Percentiles rank a stretch among this genome's conserved stretches.
These are phyloP conservation scores for Ophiostoma ulmi DNA, from an alignment of 2,329 filamentous ascomycete species.

Conservation along the genomic window DNA sequence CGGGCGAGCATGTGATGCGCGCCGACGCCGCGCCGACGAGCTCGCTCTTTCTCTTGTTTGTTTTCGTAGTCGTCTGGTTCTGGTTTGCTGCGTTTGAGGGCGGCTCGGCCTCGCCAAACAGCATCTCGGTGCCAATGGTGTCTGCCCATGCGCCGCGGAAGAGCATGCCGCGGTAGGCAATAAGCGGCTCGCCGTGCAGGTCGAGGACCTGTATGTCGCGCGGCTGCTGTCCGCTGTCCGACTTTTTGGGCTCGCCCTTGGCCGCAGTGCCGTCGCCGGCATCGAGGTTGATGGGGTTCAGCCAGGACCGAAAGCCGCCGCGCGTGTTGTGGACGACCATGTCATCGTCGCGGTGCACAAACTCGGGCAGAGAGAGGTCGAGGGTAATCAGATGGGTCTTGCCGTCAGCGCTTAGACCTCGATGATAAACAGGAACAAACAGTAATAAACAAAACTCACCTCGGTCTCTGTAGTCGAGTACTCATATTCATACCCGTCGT, in stretches of 20 bases:
- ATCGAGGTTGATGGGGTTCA: constrained; percentile 32
- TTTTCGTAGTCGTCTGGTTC: background rate
- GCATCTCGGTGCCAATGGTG: constrained; percentile 76
- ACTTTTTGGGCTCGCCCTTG: background rate
- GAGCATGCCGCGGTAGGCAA: constrained; percentile 72
- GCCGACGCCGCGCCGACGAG: constrained; percentile 32
- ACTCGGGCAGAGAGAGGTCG: constrained; percentile 57
- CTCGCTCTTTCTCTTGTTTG: constrained; percentile 2
- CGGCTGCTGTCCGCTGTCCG: background rate
- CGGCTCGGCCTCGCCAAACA: constrained; percentile 51
- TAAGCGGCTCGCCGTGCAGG: constrained; percentile 72
- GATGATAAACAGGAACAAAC: constrained; percentile 30
- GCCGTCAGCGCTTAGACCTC: background rate
- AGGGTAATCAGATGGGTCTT: constrained; percentile 59
- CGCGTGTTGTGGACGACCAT: constrained; percentile 37
- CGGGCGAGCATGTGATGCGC: constrained; percentile 26
- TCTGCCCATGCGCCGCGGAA: constrained; percentile 78
- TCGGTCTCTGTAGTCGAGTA: constrained; percentile 61
- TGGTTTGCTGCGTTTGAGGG: background rate
- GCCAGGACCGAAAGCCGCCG: constrained; percentile 44
- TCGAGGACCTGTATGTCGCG: constrained; percentile 72
- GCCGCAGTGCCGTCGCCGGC: constrained; percentile 15
- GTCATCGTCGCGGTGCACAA: constrained; percentile 43
- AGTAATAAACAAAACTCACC: constrained; percentile 35
- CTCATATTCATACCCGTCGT: constrained; percentile 63